Base-by-base conservation (phyloP, 2,329 filamentous ascomycete species). In the Fusarium coffeatum region DNA sequence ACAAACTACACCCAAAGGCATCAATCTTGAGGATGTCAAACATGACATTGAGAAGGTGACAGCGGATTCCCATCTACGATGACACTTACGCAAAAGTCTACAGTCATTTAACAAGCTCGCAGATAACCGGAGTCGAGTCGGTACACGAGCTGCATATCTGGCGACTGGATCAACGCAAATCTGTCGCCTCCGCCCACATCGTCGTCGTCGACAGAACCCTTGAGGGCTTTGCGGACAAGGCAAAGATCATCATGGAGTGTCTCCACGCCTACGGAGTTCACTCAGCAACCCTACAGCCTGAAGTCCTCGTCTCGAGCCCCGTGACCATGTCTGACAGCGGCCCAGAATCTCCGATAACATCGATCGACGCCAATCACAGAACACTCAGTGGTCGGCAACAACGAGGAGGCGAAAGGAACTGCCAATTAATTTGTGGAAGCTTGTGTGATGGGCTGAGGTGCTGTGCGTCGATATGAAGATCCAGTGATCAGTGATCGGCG, bases 61-160 rank as follows among this genome's bases (percentile, higher is more conserved):
- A 48, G 53, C 57, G 46, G 8, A 28, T 20, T n/a, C 34, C 18
- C 11, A 18, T 25, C 11, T 32, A 41, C 40, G 12, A 28, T 12
- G 22, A 32, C 7, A 25, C 22, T 9, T 42, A 42, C 23, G 23
- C 34, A 22, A 32, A 40, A 22, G 10, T 6, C 5, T 11, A 25
- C 16, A 28, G 27, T 23, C 49, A 53, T 28, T 68, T 77, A 25
- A 78, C 51, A 43, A 23, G 64, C 16, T 45, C 23, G n/a, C 37
- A 90, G 86, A 89, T 93, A 37, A 85, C 88, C 0, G 91, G 90
- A 1, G 84, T 93, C 20, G 77, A 87, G 22, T 89, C 89, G 0
- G 85, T 93, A 16, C 90, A 93, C 68, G 90, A 93, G 71, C 82
- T 94, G 18, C 91, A 93, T 71, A 87, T 93, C 66, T 94, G 92